These are phyloP conservation scores for Corymbia calophylla DNA, from an alignment of 441 rosid species.

Conservation along the genomic window DNA sequence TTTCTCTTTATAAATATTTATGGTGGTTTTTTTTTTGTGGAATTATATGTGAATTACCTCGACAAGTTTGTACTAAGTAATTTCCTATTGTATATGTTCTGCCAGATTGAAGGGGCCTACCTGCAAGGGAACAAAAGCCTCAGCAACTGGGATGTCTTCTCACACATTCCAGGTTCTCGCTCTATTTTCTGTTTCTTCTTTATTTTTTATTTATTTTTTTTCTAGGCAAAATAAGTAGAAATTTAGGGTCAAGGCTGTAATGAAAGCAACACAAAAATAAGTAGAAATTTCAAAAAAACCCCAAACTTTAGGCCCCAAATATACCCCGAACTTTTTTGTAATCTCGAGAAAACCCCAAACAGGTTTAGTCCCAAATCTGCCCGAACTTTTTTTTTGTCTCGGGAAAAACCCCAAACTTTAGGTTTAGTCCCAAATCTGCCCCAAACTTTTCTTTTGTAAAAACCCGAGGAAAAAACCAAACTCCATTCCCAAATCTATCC, in stretches of 20 bases:
- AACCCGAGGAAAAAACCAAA: too few species aligned
- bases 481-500: too few species aligned
- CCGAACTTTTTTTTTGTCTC: too few species aligned
- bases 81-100: neutral
- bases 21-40: neutral
- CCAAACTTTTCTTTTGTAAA: too few species aligned
- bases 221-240: neutral
- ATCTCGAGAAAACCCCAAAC: too few species aligned
- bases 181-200: neutral
- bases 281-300: too few species aligned
- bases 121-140: conserved; percentile 2
- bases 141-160: conserved; percentile 11
- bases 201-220: neutral
- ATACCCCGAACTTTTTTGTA: too few species aligned
- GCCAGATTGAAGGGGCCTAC: conserved; percentile 13
- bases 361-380: too few species aligned
- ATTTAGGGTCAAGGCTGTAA: neutral
- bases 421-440: too few species aligned
- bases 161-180: conserved; percentile 4
- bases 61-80: neutral
- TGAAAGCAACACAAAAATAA: neutral
- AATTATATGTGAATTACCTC: neutral
- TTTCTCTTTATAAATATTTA: neutral
- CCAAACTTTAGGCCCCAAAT: too few species aligned
- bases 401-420: too few species aligned